Evolutionary conservation across 2,329 filamentous ascomycete genomes (phyloP).

Genomic region (Fonsecaea multimorphosa): DNA sequence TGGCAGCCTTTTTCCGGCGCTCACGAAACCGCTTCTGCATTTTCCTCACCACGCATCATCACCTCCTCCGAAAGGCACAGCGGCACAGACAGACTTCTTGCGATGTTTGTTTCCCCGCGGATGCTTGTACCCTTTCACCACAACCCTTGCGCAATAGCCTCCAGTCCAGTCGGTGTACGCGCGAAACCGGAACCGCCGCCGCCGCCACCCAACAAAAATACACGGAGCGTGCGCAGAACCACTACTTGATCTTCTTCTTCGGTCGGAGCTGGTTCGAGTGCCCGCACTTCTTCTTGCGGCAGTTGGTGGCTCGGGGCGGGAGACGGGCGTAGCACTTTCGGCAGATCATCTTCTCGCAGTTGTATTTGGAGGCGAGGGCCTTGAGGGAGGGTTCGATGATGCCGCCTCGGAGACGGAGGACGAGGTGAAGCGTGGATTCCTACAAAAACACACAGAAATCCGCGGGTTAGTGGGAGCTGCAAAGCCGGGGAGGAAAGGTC

Average conservation of each 20-base stretch:
- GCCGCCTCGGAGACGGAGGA: constrained; percentile 98
- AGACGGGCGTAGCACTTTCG: constrained; percentile 99
- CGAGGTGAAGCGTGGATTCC: constrained; percentile 98
- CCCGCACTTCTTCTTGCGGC: constrained; percentile 99
- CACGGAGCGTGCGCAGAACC: constrained; percentile 48
- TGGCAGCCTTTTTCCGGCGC: neutral
- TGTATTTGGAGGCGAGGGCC: constrained; percentile 98
- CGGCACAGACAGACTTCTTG: neutral
- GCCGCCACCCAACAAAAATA: constrained; percentile 37
- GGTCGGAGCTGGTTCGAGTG: constrained; percentile 99
- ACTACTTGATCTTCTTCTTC: constrained; percentile 99
- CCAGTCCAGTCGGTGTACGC: constrained; percentile 10
- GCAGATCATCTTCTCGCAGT: constrained; percentile 99
- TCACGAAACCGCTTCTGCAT: neutral
- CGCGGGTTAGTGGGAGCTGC: neutral
- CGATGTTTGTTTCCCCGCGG: neutral
- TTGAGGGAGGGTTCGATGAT: constrained; percentile 99
- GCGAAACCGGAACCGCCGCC: neutral
- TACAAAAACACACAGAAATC: constrained; percentile 45
- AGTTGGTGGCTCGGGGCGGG: constrained; percentile 98
- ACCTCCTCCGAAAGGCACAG: neutral
- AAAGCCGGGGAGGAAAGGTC: neutral
- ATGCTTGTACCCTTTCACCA: neutral
- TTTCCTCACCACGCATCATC: neutral
- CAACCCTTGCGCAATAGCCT: neutral